Evolutionary conservation across 768 basidiomycete genomes (phyloP).

Genomic region (Amanita subjunquillea): DNA sequence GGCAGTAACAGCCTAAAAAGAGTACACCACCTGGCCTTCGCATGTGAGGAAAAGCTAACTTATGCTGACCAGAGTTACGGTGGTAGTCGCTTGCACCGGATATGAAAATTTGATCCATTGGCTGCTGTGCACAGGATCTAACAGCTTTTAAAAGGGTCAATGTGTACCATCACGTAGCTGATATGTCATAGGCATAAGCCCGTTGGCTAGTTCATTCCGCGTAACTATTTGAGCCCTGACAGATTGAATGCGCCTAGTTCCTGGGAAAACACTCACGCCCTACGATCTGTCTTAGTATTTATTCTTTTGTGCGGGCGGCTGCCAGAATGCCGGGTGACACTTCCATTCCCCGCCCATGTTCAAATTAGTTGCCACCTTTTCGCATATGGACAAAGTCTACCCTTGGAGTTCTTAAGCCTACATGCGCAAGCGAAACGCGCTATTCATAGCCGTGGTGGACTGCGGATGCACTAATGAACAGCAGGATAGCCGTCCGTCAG

Average conservation of each 20-base stretch:
- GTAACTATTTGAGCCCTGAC: background rate
- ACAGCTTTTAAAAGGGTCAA: background rate
- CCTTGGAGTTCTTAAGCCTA: too few species aligned
- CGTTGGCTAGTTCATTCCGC: background rate
- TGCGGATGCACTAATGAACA: too few species aligned
- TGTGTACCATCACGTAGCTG: background rate
- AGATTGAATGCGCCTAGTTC: background rate
- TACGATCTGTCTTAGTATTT: background rate
- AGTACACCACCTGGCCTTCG: too few species aligned
- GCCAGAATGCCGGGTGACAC: conserved; percentile 1
- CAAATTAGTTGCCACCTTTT: background rate
- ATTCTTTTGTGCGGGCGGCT: background rate
- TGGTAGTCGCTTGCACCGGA: background rate
- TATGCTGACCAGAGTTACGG: background rate
- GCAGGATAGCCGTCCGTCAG: too few species aligned
- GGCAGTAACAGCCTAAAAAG: too few species aligned
- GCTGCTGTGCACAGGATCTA: background rate
- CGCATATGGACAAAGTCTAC: too few species aligned
- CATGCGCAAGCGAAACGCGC: too few species aligned
- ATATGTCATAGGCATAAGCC: background rate
- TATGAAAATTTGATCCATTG: background rate
- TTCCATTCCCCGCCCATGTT: background rate
- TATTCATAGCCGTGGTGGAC: too few species aligned
- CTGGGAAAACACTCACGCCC: background rate
- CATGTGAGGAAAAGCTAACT: background rate